Base-by-base conservation (phyloP, 2,329 filamentous ascomycete genomes). In the Hypoxylon sp. region DNA sequence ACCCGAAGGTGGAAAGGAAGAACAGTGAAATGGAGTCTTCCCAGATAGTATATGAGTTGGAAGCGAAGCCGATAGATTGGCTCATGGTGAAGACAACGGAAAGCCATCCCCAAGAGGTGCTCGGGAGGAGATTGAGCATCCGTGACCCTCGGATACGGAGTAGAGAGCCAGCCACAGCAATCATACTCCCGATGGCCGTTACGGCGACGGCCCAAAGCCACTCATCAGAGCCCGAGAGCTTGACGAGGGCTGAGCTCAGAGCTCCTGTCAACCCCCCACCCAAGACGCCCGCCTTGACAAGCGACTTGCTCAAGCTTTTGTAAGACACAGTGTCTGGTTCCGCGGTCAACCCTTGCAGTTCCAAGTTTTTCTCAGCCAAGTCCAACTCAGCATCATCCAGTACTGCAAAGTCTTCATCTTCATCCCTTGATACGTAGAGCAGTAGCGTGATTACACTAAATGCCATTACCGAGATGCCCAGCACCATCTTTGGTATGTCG, bases 41-140 rank as follows among this genome's bases (percentile, higher is more conserved):
- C 94, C 96, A 99, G 70, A 99, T 97, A 0, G 95, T 98, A 79
- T 94, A 99, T 0, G 96, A 99, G 79, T 99, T 99, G 2, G 96
- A 96, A 0, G 95, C 95, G 77, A 98, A 99, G 6, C 96, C 95
- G 53, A 92, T 82, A n/a, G 93, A 96, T 74, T 97, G 93, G 65
- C 91, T 89, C n/a, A 93, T 78, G 0, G 93, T 93, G 71, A 97
- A 93, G 12, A 94, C 77, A 24, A 93, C 82, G 4, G 93, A 90
- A 63, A 97, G 82, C 89, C 92, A 95, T n/a, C 93, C 91, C 94
- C 95, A 99, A 56, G 94, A 80, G 0, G 87, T 91, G n/a, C 80
- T 87, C 0, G 93, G 94, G 8, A 93, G 71, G 33, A 92, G 75
- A 64, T 85, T 84, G 30, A 77, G 69, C 16, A 88, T 59, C 8